phyloP scores from a whole-genome alignment of 257 asterid species.

The Apocynum venetum region DNA sequence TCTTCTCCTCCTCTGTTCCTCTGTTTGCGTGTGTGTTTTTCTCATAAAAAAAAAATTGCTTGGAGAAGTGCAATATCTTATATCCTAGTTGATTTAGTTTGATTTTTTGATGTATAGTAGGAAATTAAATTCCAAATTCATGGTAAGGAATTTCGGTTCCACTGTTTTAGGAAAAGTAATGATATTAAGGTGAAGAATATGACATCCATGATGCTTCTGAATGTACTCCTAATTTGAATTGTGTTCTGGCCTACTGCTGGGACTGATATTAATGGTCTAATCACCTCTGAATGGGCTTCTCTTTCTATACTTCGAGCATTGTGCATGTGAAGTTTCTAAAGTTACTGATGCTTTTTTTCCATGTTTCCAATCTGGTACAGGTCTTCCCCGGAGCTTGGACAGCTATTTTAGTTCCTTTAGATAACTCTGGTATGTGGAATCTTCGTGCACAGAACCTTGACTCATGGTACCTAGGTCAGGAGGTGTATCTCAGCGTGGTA shows the following conservation, averaged over 20 bases:
- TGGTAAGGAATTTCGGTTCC: background rate
- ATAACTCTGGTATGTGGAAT: constrained; percentile 90
- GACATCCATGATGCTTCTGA: background rate
- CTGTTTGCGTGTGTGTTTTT: background rate
- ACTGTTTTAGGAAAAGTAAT: background rate
- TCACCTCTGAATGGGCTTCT: background rate
- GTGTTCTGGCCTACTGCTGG: background rate
- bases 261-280: background rate
- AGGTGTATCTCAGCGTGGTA: constrained; percentile 64
- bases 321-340: background rate
- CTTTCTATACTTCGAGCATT: background rate
- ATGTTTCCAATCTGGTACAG: constrained; percentile 28
- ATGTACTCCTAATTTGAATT: background rate
- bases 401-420: constrained; percentile 73
- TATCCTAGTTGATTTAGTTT: background rate
- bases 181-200: background rate
- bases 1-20: background rate
- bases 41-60: background rate
- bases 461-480: constrained; percentile 95
- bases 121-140: background rate
- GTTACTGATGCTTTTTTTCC: background rate
- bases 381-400: constrained; percentile 98
- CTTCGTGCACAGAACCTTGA: constrained; percentile 89
- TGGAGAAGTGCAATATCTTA: background rate
- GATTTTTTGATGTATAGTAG: background rate